A percentile compares a stretch with the other conserved stretches of the same genome.
Conservation (phyloP, 345 rosid genomes). For the Cardiospermum halicacabum region DNA sequence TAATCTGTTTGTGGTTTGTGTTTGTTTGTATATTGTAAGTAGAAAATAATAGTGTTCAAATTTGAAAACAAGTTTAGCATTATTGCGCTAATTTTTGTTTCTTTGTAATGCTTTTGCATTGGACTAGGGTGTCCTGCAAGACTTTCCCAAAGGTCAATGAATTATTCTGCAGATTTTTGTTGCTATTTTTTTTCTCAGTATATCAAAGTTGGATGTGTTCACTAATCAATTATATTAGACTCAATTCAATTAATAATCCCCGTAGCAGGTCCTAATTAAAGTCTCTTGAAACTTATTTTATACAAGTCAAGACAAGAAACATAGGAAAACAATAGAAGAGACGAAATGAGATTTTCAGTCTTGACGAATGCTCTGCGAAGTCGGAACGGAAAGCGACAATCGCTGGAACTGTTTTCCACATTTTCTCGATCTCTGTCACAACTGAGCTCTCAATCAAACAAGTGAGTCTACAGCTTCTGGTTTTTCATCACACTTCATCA, state of each 20-base stretch:
- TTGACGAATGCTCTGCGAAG: conserved; percentile 20
- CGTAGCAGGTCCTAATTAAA: no score
- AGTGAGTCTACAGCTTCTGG: conserved; percentile 22
- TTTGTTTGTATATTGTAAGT: conserved; percentile 15
- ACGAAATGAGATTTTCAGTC: conserved; percentile 21
- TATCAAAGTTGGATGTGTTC: no score
- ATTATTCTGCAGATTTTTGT: neutral
- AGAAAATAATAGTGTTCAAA: neutral
- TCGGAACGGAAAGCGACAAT: conserved; percentile 14
- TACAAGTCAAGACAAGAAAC: no score
- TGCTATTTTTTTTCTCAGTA: no score
- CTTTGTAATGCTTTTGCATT: neutral
- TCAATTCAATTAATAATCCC: no score
- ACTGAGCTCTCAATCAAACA: conserved; percentile 13
- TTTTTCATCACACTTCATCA: no score
- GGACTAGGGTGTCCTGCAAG: neutral
- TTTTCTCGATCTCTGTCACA: conserved; percentile 34
- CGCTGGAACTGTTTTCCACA: conserved; percentile 8
- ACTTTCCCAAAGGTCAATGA: neutral
- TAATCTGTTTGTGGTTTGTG: conserved; percentile 8
- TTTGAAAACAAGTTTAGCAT: neutral
- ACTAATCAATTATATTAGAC: no score
- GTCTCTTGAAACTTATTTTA: no score
- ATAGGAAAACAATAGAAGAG: neutral
- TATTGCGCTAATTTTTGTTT: neutral